Evolutionary conservation across 2,329 filamentous ascomycete genomes (phyloP).

Genomic region (Fusarium sp.): DNA sequence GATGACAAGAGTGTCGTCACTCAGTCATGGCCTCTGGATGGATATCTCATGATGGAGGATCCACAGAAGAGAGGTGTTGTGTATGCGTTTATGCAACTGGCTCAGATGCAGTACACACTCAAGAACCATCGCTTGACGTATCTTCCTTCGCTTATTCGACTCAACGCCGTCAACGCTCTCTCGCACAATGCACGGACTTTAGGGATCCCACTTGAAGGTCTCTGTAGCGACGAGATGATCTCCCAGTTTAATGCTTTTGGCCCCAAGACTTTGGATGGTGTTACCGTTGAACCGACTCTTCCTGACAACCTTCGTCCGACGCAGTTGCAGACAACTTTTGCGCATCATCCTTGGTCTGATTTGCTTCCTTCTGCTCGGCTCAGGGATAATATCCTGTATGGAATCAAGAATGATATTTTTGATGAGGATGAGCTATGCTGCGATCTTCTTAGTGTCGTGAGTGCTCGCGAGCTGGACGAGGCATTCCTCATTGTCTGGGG

Average conservation of each 20-base stretch:
- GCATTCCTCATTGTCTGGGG: slow-evolving; percentile 60
- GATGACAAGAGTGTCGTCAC: neutral
- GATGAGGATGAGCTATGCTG: slow-evolving; percentile 41
- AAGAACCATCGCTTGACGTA: slow-evolving; percentile 17
- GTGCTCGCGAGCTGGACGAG: slow-evolving; percentile 8
- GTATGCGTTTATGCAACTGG: slow-evolving; percentile 35
- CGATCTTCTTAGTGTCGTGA: slow-evolving; percentile 23
- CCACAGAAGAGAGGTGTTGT: slow-evolving; percentile 21
- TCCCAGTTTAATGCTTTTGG: slow-evolving; percentile 32
- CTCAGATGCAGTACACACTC: slow-evolving; percentile 34
- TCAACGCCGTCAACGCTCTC: slow-evolving; percentile 37
- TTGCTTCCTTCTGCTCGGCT: slow-evolving; percentile 33
- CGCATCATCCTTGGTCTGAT: slow-evolving; percentile 41
- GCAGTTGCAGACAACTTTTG: slow-evolving; percentile 20
- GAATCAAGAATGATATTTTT: slow-evolving; percentile 11
- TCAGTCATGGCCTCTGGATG: neutral
- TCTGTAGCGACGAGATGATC: slow-evolving; percentile 35
- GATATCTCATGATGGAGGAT: slow-evolving; percentile 4
- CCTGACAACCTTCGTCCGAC: slow-evolving; percentile 31
- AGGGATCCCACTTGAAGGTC: slow-evolving; percentile 25
- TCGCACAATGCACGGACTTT: slow-evolving; percentile 29
- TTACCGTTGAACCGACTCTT: neutral
- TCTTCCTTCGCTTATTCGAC: slow-evolving; percentile 36
- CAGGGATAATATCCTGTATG: slow-evolving; percentile 36
- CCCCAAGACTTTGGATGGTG: neutral